A percentile compares a stretch with the other conserved stretches of the same genome.
Evolutionary conservation across 202 grass and related monocot genomes (phyloP).

Genomic region (Eragrostis tef): DNA sequence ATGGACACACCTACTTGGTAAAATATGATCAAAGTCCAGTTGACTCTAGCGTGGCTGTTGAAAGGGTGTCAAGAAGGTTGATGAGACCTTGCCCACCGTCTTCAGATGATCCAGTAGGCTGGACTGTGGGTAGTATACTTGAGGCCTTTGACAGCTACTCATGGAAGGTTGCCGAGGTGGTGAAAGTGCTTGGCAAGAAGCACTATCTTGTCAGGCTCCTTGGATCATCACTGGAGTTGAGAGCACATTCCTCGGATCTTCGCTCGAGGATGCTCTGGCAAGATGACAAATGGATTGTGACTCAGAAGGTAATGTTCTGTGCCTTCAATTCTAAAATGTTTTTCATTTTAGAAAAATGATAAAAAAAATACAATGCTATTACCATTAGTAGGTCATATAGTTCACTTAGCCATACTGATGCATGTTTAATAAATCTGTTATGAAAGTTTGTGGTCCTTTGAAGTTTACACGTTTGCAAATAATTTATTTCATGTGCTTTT

Average conservation of each 20-base stretch:
- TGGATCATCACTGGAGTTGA: conserved; percentile 58
- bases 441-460: not conserved
- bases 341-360: not conserved
- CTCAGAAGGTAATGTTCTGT: conserved; percentile 63
- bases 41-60: conserved; percentile 37
- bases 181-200: conserved; percentile 49
- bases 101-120: conserved; percentile 33
- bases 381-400: conserved; percentile 3
- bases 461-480: not conserved
- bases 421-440: not conserved
- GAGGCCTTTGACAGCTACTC: conserved; percentile 79
- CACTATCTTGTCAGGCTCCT: conserved; percentile 60
- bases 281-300: conserved; percentile 64
- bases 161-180: conserved; percentile 73
- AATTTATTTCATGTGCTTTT: conserved; percentile 8
- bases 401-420: not conserved
- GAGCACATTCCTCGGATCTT: conserved; percentile 49
- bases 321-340: conserved; percentile 31
- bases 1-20: conserved; percentile 75
- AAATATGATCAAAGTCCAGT: conserved; percentile 48
- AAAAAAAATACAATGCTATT: conserved; percentile 10
- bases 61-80: conserved; percentile 68
- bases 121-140: conserved; percentile 60
- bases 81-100: conserved; percentile 64
- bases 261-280: conserved; percentile 67